Base-by-base conservation (phyloP, 139 green algal genomes). In the Desmodesmus armatus region DNA sequence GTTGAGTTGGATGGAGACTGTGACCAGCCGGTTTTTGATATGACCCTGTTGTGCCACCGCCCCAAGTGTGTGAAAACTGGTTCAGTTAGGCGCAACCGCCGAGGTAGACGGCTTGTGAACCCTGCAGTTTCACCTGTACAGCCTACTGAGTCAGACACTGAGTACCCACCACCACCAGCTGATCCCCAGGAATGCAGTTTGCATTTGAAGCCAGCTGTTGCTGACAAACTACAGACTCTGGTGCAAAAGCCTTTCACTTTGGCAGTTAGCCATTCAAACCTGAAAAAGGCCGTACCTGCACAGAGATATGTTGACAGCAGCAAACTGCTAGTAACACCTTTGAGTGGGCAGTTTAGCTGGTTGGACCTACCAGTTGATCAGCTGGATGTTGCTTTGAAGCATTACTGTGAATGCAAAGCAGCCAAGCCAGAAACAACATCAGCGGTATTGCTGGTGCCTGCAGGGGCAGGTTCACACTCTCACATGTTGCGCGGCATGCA, bases 401-500 rank as follows among this genome's bases (percentile, higher is more conserved):
- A 72, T 15, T 72, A 72, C 13, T 3, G 40, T 40, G n/a, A 40
- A 15, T n/a, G 63, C 29, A 72, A 72, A 41, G n/a, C 31, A 25
- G 41, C 5, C 40, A 15, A 27, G 31, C 63, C 63, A 44, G 63
- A 72, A 15, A 44, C 63, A 19, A 72, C 47, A 9, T 23, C 9
- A 25, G 63, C 63, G 27, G 63, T 72, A 27, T 3, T 72, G 27
- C n/a, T 72, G 27, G 63, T 72, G 5, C 63, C 63, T 40, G n/a
- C 40, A 27, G 41, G 41, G 29, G 4, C 27, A 44, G 63, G 63
- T 5, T 5, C 63, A 13, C 13, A 44, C 29, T 25, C 27, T 5
- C 63, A 72, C 13, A 72, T 72, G 63, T 29, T 72, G 5, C 40
- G 41, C 5, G 63, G 63, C 63, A 72, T 72, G 63, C 63, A 72